Conservation (phyloP, 225 moss, liverwort and hornwort genomes). For the Asterella californica region DNA sequence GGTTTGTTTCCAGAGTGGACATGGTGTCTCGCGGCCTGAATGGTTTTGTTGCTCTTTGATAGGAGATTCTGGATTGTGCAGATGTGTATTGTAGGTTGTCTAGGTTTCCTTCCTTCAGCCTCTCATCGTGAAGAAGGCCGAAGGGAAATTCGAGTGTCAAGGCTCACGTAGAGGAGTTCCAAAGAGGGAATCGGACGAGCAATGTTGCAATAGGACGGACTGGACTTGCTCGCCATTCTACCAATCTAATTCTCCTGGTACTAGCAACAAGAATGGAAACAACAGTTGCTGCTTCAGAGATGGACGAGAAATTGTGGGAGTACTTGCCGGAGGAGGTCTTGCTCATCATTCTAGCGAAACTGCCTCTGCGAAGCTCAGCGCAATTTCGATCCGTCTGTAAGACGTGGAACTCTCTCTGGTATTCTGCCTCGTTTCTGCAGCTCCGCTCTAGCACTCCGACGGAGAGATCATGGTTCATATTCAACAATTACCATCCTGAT, state of each 20-base stretch:
- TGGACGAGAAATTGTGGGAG: constrained; percentile 26
- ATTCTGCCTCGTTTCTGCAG: constrained; percentile 25
- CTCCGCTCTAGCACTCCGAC: constrained; percentile 15
- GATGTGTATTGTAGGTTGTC: background rate
- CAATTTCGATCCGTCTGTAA: constrained; percentile 30
- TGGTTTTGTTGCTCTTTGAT: background rate
- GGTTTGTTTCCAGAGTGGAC: background rate
- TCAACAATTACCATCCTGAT: constrained; percentile 33
- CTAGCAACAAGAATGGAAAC: background rate
- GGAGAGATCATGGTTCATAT: constrained; percentile 34
- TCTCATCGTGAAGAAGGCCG: background rate
- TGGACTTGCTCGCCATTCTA: background rate
- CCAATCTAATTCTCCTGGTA: background rate
- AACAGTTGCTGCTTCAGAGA: background rate
- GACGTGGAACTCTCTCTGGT: constrained; percentile 32
- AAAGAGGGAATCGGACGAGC: background rate
- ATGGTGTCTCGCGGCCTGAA: background rate
- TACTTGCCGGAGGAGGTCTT: constrained; percentile 27
- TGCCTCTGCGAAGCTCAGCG: constrained; percentile 27
- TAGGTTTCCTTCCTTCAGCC: background rate
- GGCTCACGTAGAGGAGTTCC: background rate
- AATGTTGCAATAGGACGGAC: background rate
- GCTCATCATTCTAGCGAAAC: constrained; percentile 22
- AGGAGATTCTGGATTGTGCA: background rate
- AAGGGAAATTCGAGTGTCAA: background rate